A percentile compares a stretch with the other conserved stretches of the same genome.
Evolutionary conservation across 129 eudicot genomes (phyloP).

Genomic region (Flaveria trinervia): DNA sequence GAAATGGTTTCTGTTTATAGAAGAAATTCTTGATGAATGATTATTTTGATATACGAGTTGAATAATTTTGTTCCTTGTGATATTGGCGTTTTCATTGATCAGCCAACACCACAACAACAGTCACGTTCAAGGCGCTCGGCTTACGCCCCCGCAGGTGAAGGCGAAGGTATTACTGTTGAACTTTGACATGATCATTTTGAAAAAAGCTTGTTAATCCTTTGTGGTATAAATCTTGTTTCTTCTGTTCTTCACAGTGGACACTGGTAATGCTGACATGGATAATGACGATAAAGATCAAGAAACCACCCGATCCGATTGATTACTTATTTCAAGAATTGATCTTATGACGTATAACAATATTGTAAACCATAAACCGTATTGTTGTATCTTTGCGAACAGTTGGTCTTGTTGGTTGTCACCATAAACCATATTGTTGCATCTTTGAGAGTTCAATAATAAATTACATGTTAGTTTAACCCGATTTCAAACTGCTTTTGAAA

Average conservation of each 20-base stretch:
- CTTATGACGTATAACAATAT: conserved; percentile 20
- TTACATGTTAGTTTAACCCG: conserved; percentile 1
- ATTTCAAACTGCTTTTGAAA: no score
- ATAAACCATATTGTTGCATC: conserved; percentile 29
- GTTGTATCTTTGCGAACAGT: conserved; percentile 23
- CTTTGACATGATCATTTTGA: neutral
- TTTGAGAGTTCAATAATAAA: conserved; percentile 26
- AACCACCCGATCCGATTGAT: conserved; percentile 12
- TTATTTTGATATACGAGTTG: neutral
- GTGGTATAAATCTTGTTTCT: neutral
- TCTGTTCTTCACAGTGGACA: conserved; percentile 30
- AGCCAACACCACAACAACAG: conserved; percentile 88
- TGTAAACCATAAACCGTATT: neutral
- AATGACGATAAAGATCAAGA: conserved; percentile 28
- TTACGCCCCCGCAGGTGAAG: conserved; percentile 66
- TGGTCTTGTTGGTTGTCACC: conserved; percentile 24
- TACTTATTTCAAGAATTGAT: conserved; percentile 9
- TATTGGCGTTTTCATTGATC: neutral
- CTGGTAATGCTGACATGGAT: conserved; percentile 36
- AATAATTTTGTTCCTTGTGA: neutral
- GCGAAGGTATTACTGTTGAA: conserved; percentile 51
- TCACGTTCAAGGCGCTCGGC: conserved; percentile 70
- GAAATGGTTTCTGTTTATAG: neutral
- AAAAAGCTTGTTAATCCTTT: neutral
- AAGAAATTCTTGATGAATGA: neutral